Conservation (phyloP, 2,329 filamentous ascomycete species). For the Myriosclerotinia scirpicola region DNA sequence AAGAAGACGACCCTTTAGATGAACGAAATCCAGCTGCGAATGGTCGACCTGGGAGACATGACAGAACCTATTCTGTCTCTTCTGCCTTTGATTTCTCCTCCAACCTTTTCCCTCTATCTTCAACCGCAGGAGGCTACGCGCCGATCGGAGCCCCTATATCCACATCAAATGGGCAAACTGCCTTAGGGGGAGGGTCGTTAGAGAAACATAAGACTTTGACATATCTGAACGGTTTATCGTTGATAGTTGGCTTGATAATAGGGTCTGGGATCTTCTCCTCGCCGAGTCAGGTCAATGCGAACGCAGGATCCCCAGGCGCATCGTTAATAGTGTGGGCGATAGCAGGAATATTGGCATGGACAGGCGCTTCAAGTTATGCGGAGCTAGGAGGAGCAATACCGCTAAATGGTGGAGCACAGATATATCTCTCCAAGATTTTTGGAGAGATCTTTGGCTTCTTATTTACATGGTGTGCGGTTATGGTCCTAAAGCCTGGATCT, state of each 20-base stretch:
- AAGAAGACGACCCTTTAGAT: slow-evolving; percentile 79
- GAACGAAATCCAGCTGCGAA: slow-evolving; percentile 54
- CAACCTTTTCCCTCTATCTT: slow-evolving; percentile 88
- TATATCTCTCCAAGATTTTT: slow-evolving; percentile 95
- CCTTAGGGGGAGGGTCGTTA: slow-evolving; percentile 71
- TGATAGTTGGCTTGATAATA: slow-evolving; percentile 92
- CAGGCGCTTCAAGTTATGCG: slow-evolving; percentile 89
- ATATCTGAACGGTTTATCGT: slow-evolving; percentile 86
- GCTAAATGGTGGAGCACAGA: slow-evolving; percentile 88
- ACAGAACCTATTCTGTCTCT: slow-evolving; percentile 81
- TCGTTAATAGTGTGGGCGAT: slow-evolving; percentile 89
- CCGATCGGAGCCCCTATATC: slow-evolving; percentile 77
- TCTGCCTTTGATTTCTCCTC: slow-evolving; percentile 96
- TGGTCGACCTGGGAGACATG: slow-evolving; percentile 45
- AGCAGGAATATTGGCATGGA: slow-evolving; percentile 93
- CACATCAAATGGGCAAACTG: slow-evolving; percentile 53
- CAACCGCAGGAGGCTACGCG: slow-evolving; percentile 78
- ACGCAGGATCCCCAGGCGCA: slow-evolving; percentile 87
- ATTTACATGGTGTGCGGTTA: slow-evolving; percentile 93
- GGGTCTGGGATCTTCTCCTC: slow-evolving; percentile 96
- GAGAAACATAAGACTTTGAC: slow-evolving; percentile 97
- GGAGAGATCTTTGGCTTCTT: slow-evolving; percentile 90
- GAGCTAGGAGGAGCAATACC: slow-evolving; percentile 95
- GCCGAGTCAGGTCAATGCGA: slow-evolving; percentile 86
- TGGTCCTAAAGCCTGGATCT: slow-evolving; percentile 90